These are phyloP conservation scores for Gomphus bonarii DNA, from an alignment of 1,284 basidiomycete genomes.

Conservation along the genomic window DNA sequence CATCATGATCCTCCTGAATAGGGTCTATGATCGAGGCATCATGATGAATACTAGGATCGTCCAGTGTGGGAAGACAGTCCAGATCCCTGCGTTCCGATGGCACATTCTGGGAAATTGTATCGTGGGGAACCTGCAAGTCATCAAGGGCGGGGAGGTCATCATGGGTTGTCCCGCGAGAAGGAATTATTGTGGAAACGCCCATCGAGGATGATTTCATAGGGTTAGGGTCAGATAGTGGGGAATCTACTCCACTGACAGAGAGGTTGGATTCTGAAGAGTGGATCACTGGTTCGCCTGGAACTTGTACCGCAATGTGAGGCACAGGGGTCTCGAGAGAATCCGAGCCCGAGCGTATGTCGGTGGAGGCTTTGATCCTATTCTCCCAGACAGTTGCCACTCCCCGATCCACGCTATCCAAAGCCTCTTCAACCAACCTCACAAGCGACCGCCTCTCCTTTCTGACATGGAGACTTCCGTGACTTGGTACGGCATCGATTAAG, in stretches of 20 bases:
- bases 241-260: not conserved
- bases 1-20: not conserved
- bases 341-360: no score
- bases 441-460: not conserved
- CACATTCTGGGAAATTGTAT: not conserved
- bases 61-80: not conserved
- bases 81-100: not conserved
- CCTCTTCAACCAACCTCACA: constrained; percentile 1
- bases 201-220: not conserved
- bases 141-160: not conserved
- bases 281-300: not conserved
- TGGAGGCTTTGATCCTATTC: not conserved
- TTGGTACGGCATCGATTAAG: constrained; percentile 3
- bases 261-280: not conserved
- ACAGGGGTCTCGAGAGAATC: not conserved
- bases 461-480: not conserved
- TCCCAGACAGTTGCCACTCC: not conserved
- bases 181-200: not conserved
- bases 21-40: not conserved
- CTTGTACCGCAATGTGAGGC: not conserved
- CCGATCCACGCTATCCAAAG: not conserved
- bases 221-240: not conserved
- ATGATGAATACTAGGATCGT: not conserved
- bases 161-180: not conserved
- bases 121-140: not conserved